Base-by-base conservation (phyloP, 148 eudicot species). In the Linanthus parryae region DNA sequence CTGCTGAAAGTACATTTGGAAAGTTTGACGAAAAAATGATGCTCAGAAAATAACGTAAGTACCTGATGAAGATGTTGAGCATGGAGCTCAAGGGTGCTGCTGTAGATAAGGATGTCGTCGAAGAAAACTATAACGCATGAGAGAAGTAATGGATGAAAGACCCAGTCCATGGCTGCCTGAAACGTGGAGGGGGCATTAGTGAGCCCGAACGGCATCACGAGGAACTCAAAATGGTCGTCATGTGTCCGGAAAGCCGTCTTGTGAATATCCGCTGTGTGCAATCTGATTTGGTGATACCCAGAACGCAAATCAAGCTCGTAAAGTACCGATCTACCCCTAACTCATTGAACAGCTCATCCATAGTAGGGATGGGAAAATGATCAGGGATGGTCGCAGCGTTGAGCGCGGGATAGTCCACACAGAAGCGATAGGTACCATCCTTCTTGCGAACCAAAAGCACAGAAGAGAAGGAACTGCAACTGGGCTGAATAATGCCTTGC, bases 121-220 rank as follows among this genome's bases (percentile, higher is more conserved):
- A n/a, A n/a, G n/a, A n/a, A n/a, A n/a, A n/a, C n/a, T n/a, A n/a
- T n/a, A n/a, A n/a, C n/a, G n/a, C n/a, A n/a, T n/a, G n/a, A n/a
- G n/a, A n/a, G n/a, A n/a, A n/a, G n/a, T n/a, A n/a, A n/a, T n/a
- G n/a, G n/a, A n/a, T n/a, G n/a, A n/a, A n/a, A n/a, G n/a, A n/a
- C n/a, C n/a, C n/a, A n/a, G n/a, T 45, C 23, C 49, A 45, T 45
- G 2, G 26, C 8, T 1, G 15, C 26, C 2, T 45, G 29, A 11
- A 45, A 45, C 21, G 49, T 45, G 14, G 28, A 45, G 2, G 26
- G 49, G 3, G 49, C 49, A 21, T 45, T 45, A 22, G 27, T 20
- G 0, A 23, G n/a, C 9, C 49, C 49, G 14, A 45, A 45, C 5
- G 30, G 28, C 28, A 45, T 11, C 1, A 45, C 49, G 2, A 45